A percentile compares a stretch with the other conserved stretches of the same genome.
Conservation (phyloP, 371 early-diverging fungal genomes). For the Dichotomocladium elegans region DNA sequence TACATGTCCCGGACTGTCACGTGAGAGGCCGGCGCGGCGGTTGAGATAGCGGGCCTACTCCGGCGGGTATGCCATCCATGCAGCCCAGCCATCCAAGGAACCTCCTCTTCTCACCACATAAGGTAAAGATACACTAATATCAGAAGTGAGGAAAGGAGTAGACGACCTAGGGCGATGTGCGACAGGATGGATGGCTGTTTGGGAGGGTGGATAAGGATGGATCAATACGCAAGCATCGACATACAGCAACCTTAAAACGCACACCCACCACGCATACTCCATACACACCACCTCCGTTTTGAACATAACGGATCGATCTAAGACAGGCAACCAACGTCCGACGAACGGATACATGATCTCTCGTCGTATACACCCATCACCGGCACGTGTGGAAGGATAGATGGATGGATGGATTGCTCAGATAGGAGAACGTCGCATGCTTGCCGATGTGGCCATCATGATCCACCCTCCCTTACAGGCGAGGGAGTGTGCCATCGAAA, state of each 20-base stretch:
- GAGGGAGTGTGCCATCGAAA: background rate
- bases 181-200: background rate
- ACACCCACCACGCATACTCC: too few species aligned
- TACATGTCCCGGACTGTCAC: too few species aligned
- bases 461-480: background rate
- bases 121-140: background rate
- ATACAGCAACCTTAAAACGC: background rate
- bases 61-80: too few species aligned
- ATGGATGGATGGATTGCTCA: slow-evolving; percentile 1
- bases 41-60: too few species aligned
- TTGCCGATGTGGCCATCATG: background rate
- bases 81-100: background rate
- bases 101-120: background rate
- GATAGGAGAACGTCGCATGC: background rate
- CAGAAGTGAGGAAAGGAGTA: too few species aligned
- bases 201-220: background rate
- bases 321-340: background rate
- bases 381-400: too few species aligned
- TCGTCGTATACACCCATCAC: too few species aligned
- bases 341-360: background rate
- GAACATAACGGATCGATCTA: too few species aligned
- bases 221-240: background rate
- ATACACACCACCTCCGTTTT: too few species aligned
- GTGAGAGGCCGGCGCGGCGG: too few species aligned
- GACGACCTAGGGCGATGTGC: too few species aligned